phyloP scores from a whole-genome alignment of 768 basidiomycete genomes.

The Agrocybe pediades region DNA sequence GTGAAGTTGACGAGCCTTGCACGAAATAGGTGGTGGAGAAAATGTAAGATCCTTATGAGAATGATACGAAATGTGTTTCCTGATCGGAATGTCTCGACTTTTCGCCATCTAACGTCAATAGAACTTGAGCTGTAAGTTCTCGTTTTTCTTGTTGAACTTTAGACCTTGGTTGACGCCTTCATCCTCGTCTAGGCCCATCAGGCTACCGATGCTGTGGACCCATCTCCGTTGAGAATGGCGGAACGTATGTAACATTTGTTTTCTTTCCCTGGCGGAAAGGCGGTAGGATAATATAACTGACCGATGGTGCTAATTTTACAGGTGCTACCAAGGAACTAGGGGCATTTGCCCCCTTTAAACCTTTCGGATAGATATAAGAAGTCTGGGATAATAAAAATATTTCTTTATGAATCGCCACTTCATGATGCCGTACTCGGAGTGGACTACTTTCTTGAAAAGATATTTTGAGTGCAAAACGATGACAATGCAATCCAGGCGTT shows the following conservation, averaged over 20 bases:
- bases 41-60: slow-evolving; percentile 1
- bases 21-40: slow-evolving; percentile 4
- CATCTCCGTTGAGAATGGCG: slow-evolving; percentile 10
- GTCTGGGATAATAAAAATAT: not conserved
- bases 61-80: not conserved
- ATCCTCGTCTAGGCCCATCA: slow-evolving; percentile 9
- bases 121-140: not conserved
- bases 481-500: too few relatives aligned
- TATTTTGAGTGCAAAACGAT: too few relatives aligned
- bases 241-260: slow-evolving; percentile 10
- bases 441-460: too few relatives aligned
- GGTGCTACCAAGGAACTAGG: slow-evolving; percentile 11
- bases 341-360: slow-evolving; percentile 10
- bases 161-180: not conserved
- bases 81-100: not conserved
- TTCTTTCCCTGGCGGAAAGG: too few relatives aligned
- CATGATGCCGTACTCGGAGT: too few relatives aligned
- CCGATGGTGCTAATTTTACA: not conserved
- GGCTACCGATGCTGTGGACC: slow-evolving; percentile 19
- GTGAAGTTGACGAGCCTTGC: not conserved
- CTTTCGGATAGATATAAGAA: not conserved
- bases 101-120: too few relatives aligned
- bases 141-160: not conserved
- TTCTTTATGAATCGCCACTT: too few relatives aligned
- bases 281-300: not conserved